Evolutionary conservation across 768 basidiomycete genomes (phyloP), one percentile per base, ranked within the genome.

Genomic region (Hypsizygus marmoreus): DNA sequence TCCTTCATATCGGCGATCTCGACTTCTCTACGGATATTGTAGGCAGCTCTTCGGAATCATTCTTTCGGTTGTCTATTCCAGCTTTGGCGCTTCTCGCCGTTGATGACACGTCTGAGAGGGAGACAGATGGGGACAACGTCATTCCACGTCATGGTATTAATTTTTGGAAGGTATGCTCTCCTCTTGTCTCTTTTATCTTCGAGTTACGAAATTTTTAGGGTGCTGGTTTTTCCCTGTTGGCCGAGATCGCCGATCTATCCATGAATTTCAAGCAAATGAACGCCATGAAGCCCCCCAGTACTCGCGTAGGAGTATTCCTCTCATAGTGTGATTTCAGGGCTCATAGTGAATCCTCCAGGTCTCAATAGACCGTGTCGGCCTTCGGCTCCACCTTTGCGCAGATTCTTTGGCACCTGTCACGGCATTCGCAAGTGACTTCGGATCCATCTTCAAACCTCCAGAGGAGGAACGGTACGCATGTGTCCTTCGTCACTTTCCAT

Each of bases 1-100:
- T 90, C 4, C 40, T 86, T 1, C 74, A 89, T 50, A 54, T 91
- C 6, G 84, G 82, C 22, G 79, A 84, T 14, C 49, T 82, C 7
- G 77, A 86, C n/a, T 77, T 91, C 47, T 71, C 76, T 14, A 93
- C 90, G 0, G 84, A 88, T 45, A 66, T 97, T 2, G 67, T 86
- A 17, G 88, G 88, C 12, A 79, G 81, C 43, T 81, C 82, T 1
- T 69, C 77, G 0, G 77, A 85, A 30, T 74, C 74, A 3, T 66
- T 70, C 2, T 74, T 90, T 42, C 64, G 70, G 28, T 55, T 88
- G 19, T 64, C 63, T 13, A 66, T 82, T 20, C 69, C 74, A 8
- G 67, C 75, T 16, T 58, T 85, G 6, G 67, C 79, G 9, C 42
- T 89, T 41, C 54, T 84, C 16, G 67, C 64, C 13, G 53, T 71